Evolutionary conservation across 2,329 filamentous ascomycete species (phyloP).

Genomic region (Fusarium sp.): DNA sequence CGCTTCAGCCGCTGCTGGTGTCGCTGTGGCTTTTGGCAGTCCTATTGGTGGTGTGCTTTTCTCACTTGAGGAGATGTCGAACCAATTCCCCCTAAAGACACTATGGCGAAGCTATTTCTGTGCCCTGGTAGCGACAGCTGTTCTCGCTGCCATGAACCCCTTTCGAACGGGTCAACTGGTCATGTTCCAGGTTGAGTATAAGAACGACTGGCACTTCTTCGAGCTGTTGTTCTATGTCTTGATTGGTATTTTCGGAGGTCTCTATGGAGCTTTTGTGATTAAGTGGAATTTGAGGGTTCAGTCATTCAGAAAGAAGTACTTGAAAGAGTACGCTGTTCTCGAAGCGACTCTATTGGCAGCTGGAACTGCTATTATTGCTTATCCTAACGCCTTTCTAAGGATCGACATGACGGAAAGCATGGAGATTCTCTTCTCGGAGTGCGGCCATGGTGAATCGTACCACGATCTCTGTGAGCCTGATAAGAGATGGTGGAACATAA

Average conservation of each 20-base stretch:
- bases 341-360: conserved; percentile 88
- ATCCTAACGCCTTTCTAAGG: conserved; percentile 92
- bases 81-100: conserved; percentile 95
- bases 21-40: conserved; percentile 96
- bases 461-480: conserved; percentile 86
- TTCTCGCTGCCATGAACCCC: conserved; percentile 95
- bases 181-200: conserved; percentile 98
- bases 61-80: conserved; percentile 97
- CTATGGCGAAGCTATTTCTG: conserved; percentile 99
- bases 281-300: conserved; percentile 96
- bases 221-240: conserved; percentile 93
- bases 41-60: conserved; percentile 97
- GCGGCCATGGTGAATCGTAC: conserved; percentile 89
- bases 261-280: conserved; percentile 97
- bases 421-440: conserved; percentile 97
- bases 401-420: conserved; percentile 99
- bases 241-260: conserved; percentile 90
- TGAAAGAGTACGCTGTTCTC: conserved; percentile 83
- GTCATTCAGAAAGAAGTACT: conserved; percentile 93
- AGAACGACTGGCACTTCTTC: conserved; percentile 98
- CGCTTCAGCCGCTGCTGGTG: conserved; percentile 92
- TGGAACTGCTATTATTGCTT: conserved; percentile 91
- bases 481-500: conserved; percentile 81
- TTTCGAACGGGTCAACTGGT: conserved; percentile 97
- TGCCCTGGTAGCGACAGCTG: conserved; percentile 92